A percentile compares a stretch with the other conserved stretches of the same genome.
Conservation (phyloP, 345 rosid genomes). For the Pelargonium nanum region DNA sequence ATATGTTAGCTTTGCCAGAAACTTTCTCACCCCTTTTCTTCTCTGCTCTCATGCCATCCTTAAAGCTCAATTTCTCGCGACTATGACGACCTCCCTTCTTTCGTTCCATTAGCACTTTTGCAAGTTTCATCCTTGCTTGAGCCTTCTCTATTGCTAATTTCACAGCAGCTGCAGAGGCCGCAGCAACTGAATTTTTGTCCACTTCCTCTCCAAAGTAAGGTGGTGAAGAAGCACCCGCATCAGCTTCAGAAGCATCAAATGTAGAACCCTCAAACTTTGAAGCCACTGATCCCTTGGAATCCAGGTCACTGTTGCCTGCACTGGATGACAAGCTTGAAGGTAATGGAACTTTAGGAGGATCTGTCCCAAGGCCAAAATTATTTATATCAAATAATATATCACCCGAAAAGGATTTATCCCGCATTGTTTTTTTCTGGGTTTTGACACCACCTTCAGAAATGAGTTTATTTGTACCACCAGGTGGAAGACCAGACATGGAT, state of each 20-base stretch:
- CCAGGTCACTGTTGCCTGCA: conserved; percentile 14
- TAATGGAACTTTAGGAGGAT: conserved; percentile 21
- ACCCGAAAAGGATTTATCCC: conserved; percentile 24
- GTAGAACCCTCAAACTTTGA: conserved; percentile 24
- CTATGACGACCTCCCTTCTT: conserved; percentile 43
- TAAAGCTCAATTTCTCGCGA: conserved; percentile 25
- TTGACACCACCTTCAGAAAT: conserved; percentile 14
- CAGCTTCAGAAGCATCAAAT: conserved; percentile 27
- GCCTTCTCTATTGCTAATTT: conserved; percentile 83
- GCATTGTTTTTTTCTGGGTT: conserved; percentile 18
- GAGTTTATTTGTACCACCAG: conserved; percentile 12
- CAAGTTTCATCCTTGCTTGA: conserved; percentile 56
- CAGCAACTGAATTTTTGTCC: conserved; percentile 69
- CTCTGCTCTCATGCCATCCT: conserved; percentile 22
- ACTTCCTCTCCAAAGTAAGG: conserved; percentile 55
- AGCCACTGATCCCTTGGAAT: conserved; percentile 9
- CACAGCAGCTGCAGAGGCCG: conserved; percentile 83
- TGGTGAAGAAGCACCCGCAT: conserved; percentile 37
- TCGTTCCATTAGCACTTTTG: conserved; percentile 68
- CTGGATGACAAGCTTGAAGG: conserved; percentile 20
- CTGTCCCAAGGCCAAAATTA: conserved; percentile 24
- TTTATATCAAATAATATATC: conserved; percentile 26
- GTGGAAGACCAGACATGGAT: conserved; percentile 20
- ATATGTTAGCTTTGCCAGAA: conserved; percentile 25
- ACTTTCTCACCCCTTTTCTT: conserved; percentile 21